Evolutionary conservation across 257 asterid genomes (phyloP).

Genomic region (Fraxinus anomala): DNA sequence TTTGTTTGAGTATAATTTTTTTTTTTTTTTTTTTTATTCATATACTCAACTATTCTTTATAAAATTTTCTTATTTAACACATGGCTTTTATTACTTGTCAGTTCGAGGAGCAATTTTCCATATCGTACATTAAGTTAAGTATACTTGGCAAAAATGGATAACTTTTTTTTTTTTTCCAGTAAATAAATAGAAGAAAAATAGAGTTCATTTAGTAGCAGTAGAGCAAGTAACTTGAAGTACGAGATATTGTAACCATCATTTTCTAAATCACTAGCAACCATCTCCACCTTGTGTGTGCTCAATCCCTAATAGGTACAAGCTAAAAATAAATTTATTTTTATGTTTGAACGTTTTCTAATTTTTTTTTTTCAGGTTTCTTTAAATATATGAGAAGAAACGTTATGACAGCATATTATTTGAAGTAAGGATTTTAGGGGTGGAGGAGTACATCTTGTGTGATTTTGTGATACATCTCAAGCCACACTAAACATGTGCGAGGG

Average conservation of each 20-base stretch:
- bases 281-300: not conserved
- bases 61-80: not conserved
- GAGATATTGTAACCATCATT: not conserved
- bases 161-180: not conserved
- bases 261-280: not conserved
- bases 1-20: not conserved
- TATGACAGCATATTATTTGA: not conserved
- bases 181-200: not conserved
- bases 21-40: slow-evolving; percentile 14
- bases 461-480: not conserved
- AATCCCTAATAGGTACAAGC: not conserved
- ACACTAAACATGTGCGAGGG: not conserved
- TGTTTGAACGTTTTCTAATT: not conserved
- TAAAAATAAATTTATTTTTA: no score
- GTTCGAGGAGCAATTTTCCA: slow-evolving; percentile 1
- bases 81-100: slow-evolving; percentile 1
- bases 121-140: not conserved
- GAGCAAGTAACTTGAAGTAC: not conserved
- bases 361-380: not conserved
- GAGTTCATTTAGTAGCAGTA: not conserved
- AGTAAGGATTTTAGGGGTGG: not conserved
- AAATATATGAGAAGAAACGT: not conserved
- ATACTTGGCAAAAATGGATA: not conserved
- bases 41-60: slow-evolving; percentile 16
- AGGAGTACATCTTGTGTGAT: not conserved